phyloP scores from a whole-genome alignment of 108 stramenopile species.

The Seminavis robusta region DNA sequence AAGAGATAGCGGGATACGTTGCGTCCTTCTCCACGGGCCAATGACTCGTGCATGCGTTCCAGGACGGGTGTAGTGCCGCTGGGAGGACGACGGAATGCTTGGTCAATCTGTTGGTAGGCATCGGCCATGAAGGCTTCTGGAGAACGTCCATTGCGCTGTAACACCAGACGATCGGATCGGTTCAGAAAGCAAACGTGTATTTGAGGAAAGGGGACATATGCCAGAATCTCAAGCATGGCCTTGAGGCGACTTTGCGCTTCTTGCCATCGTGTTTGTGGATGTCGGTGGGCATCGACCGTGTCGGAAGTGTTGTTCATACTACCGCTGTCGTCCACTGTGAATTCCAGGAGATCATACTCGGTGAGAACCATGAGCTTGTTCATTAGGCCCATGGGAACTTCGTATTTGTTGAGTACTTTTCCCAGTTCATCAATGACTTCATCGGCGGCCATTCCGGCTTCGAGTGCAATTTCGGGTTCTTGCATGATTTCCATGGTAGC shows the following conservation, averaged over 20 bases:
- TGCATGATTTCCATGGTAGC: slow-evolving; percentile 10
- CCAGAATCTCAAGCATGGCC: slow-evolving; percentile 27
- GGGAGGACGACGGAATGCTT: slow-evolving; percentile 8
- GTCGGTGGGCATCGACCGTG: slow-evolving; percentile 2
- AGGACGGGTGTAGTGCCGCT: slow-evolving; percentile 14
- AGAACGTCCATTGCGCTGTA: slow-evolving; percentile 9
- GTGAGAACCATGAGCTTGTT: slow-evolving; percentile 39
- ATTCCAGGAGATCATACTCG: slow-evolving; percentile 28
- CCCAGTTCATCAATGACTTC: slow-evolving; percentile 9
- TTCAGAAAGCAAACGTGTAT: slow-evolving; percentile 24
- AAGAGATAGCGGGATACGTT: slow-evolving; percentile 27
- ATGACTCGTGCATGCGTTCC: slow-evolving; percentile 16
- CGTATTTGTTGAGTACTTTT: slow-evolving; percentile 18
- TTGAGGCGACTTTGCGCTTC: slow-evolving; percentile 20
- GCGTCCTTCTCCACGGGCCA: background rate
- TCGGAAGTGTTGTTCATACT: slow-evolving; percentile 10
- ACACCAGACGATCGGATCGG: slow-evolving; percentile 5
- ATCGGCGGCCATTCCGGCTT: slow-evolving; percentile 30
- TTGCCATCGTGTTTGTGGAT: slow-evolving; percentile 13
- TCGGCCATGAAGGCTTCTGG: slow-evolving; percentile 15
- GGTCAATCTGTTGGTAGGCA: slow-evolving; percentile 12
- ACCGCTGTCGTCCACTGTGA: slow-evolving; percentile 28
- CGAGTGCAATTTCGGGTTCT: slow-evolving; percentile 22
- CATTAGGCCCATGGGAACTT: slow-evolving; percentile 20
- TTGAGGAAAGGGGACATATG: slow-evolving; percentile 19